Evolutionary conservation across 768 basidiomycete species (phyloP), one percentile per base, ranked within the genome.

Genomic region (Tylopilus balloui): DNA sequence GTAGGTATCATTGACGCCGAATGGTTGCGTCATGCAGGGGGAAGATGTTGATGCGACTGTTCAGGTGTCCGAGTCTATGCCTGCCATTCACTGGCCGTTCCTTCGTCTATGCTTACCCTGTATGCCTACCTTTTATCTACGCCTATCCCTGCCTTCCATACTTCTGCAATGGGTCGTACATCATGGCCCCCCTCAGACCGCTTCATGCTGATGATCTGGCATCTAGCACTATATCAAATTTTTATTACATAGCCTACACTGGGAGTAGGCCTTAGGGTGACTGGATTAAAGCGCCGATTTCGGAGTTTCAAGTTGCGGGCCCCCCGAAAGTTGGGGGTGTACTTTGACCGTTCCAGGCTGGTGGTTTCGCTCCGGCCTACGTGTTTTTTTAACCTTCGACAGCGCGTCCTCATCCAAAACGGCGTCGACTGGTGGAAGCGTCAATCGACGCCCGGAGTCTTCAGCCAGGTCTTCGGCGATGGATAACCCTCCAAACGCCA

Each of bases 401-500:
- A 69, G 47, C 55, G 45, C 37, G 38, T 58, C 47, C 32, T 62
- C 28, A 51, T 56, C 29, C 62, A 82, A 83, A 83, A 83, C 81
- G 80, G 80, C 81, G 76, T 80, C 80, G 70, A 75, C 76, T 74
- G 75, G 78, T 78, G 81, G 79, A 72, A 82, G 77, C 76, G 64
- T 71, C 57, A 80, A 74, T 70, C 74, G 81, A 76, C 83, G 83
- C 73, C 81, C 80, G 77, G 80, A 81, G 78, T 82, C 81, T 71
- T 78, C 80, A 71, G 77, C 78, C 75, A 83, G 86, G 84, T 74
- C 75, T 60, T 83, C 84, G 74, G 80, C 84, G 72, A 89, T 88
- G 88, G 88, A 89, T 75, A 86, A 80, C 67, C 81, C 86, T 77
- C 80, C 85, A 71, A 84, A 70, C 66, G 83, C 85, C 67, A 89